These are phyloP conservation scores for Pythium rhizo-oryzae DNA, from an alignment of 352 stramenopile genomes.

Conservation along the genomic window DNA sequence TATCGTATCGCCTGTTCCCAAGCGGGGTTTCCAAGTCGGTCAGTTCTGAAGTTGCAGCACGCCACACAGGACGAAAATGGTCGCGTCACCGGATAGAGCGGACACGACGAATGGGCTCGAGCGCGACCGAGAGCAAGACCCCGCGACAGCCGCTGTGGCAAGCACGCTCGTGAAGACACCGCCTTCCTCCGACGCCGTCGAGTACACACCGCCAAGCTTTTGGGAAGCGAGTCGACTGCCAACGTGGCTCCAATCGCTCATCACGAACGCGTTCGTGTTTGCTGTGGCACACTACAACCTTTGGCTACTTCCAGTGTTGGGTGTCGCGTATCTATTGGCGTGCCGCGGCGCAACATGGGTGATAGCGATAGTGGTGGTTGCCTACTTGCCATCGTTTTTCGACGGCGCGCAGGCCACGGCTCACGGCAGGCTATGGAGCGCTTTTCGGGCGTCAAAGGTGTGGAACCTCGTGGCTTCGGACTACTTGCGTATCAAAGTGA, in stretches of 20 bases:
- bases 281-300: conserved; percentile 74
- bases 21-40: background rate
- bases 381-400: conserved; percentile 67
- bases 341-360: conserved; percentile 48
- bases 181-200: conserved; percentile 12
- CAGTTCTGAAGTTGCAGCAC: background rate
- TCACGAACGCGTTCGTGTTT: conserved; percentile 53
- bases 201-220: conserved; percentile 47
- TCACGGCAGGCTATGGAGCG: conserved; percentile 47
- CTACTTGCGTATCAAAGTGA: conserved; percentile 58
- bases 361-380: conserved; percentile 39
- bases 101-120: background rate
- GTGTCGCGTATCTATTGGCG: background rate
- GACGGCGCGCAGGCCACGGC: conserved; percentile 56
- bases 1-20: conserved; percentile 18
- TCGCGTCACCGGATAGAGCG: conserved; percentile 1
- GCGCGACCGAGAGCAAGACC: background rate
- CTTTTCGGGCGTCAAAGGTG: conserved; percentile 41
- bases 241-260: conserved; percentile 39
- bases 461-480: conserved; percentile 54
- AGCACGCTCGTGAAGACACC: background rate
- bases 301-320: conserved; percentile 45
- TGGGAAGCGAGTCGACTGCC: conserved; percentile 50
- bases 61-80: background rate
- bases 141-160: too few species aligned